Percentiles rank a stretch among this genome's conserved stretches.
Evolutionary conservation across 345 rosid species (phyloP).

Genomic region (Luvunga scandens): DNA sequence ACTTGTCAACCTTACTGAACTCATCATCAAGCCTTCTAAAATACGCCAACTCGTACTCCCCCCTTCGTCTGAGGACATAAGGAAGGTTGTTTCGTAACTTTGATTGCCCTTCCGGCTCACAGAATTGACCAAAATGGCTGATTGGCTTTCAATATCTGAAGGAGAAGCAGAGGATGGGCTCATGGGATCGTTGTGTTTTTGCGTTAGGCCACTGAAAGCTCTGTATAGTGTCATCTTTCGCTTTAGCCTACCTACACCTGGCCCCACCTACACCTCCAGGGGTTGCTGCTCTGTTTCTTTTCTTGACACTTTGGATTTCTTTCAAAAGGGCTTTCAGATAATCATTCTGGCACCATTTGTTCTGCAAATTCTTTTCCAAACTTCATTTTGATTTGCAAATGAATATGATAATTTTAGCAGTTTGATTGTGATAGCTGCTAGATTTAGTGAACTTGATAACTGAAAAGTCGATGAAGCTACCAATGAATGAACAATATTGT

Average conservation of each 20-base stretch:
- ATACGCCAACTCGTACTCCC: constrained; percentile 60
- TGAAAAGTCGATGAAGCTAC: neutral
- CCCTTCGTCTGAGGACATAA: constrained; percentile 57
- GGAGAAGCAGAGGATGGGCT: constrained; percentile 13
- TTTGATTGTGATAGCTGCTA: neutral
- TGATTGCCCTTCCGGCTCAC: constrained; percentile 27
- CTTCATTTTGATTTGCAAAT: constrained; percentile 40
- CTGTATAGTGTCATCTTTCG: constrained; percentile 48
- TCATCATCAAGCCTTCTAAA: constrained; percentile 67
- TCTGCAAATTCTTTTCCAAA: constrained; percentile 65
- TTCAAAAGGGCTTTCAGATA: constrained; percentile 52
- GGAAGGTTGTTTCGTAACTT: constrained; percentile 48
- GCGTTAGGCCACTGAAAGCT: constrained; percentile 61
- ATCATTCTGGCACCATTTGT: constrained; percentile 73
- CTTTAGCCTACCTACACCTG: constrained; percentile 6
- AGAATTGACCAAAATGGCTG: constrained; percentile 37
- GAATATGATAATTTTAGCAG: no score
- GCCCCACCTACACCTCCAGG: constrained; percentile 15
- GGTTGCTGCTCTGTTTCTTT: constrained; percentile 16
- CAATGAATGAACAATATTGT: neutral
- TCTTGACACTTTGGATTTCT: constrained; percentile 47
- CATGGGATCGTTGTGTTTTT: constrained; percentile 1
- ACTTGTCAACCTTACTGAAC: constrained; percentile 59
- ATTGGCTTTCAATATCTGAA: constrained; percentile 40
- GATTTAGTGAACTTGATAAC: no score